Conservation (phyloP, 2,329 filamentous ascomycete species). For the Penicillium sp. region DNA sequence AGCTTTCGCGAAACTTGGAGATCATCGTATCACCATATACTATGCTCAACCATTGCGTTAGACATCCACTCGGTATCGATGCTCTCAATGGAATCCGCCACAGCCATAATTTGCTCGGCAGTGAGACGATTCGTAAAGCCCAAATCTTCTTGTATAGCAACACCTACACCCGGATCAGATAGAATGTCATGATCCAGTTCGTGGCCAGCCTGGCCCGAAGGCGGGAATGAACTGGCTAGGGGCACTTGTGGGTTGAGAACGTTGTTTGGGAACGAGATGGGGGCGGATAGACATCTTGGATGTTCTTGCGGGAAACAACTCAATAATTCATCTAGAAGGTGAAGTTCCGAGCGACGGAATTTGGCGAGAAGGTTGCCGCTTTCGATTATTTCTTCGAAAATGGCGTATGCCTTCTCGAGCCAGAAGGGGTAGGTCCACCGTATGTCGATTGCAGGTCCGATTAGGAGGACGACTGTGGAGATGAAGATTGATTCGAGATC, state of each 20-base stretch:
- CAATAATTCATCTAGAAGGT: conserved; percentile 45
- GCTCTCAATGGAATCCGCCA: conserved; percentile 54
- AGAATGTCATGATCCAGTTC: conserved; percentile 17
- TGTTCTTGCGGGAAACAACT: conserved; percentile 26
- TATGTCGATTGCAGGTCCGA: conserved; percentile 39
- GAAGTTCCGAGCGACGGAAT: conserved; percentile 51
- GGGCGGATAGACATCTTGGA: conserved; percentile 15
- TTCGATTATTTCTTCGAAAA: conserved; percentile 54
- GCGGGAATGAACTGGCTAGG: conserved; percentile 16
- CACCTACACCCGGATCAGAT: conserved; percentile 14
- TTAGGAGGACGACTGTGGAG: conserved; percentile 22
- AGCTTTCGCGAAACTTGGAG: too few species aligned
- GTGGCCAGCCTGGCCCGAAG: conserved; percentile 6
- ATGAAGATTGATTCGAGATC: conserved; percentile 24
- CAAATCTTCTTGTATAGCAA: conserved; percentile 14
- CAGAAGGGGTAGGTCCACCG: conserved; percentile 41
- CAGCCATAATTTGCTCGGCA: conserved; percentile 52
- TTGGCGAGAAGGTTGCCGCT: conserved; percentile 53
- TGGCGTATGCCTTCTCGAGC: conserved; percentile 47
- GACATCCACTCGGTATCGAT: conserved; percentile 53
- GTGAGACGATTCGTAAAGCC: conserved; percentile 36
- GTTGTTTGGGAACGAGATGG: conserved; percentile 18
- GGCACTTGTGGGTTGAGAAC: conserved; percentile 6
- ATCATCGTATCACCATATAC: conserved; percentile 43
- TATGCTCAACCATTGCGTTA: conserved; percentile 51